Evolutionary conservation across 768 basidiomycete species (phyloP).

Genomic region (Tricholoma saponaceum): DNA sequence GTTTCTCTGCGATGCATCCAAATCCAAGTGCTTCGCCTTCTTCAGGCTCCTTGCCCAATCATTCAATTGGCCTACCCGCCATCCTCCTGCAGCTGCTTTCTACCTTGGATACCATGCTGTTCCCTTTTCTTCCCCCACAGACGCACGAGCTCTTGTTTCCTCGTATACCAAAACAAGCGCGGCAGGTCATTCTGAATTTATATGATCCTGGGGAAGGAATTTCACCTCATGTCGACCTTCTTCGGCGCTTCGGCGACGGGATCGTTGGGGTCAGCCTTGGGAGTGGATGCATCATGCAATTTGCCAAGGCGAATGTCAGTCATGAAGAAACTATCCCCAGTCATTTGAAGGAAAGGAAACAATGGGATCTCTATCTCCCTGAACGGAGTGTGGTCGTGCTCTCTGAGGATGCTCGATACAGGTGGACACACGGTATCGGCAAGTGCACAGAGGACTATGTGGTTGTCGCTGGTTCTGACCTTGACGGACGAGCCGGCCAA

Average conservation of each 20-base stretch:
- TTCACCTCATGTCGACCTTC: constrained; percentile 81
- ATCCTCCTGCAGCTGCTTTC: constrained; percentile 52
- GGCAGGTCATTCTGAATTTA: constrained; percentile 88
- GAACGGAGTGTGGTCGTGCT: constrained; percentile 74
- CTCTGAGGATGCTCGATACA: constrained; percentile 76
- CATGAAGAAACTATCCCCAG: background rate
- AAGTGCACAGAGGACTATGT: constrained; percentile 59
- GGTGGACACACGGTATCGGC: constrained; percentile 87
- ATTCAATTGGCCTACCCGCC: constrained; percentile 47
- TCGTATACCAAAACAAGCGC: constrained; percentile 37
- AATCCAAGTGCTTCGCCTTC: constrained; percentile 4
- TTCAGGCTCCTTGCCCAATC: background rate
- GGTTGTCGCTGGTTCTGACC: constrained; percentile 20
- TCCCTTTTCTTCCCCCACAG: constrained; percentile 42
- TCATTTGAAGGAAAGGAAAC: constrained; percentile 4
- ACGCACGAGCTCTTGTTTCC: constrained; percentile 64
- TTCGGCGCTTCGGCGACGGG: constrained; percentile 81
- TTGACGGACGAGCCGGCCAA: constrained; percentile 15
- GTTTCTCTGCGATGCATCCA: constrained; percentile 21
- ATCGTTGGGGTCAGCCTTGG: constrained; percentile 86
- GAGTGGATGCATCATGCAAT: constrained; percentile 79
- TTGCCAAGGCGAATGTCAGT: constrained; percentile 31
- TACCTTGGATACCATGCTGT: constrained; percentile 43
- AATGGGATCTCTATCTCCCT: constrained; percentile 65
- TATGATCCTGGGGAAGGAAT: constrained; percentile 92